Evolutionary conservation across 306 rosid species (phyloP), one percentile per base, ranked within the genome.

Genomic region (Oxytropis ochrocephala): DNA sequence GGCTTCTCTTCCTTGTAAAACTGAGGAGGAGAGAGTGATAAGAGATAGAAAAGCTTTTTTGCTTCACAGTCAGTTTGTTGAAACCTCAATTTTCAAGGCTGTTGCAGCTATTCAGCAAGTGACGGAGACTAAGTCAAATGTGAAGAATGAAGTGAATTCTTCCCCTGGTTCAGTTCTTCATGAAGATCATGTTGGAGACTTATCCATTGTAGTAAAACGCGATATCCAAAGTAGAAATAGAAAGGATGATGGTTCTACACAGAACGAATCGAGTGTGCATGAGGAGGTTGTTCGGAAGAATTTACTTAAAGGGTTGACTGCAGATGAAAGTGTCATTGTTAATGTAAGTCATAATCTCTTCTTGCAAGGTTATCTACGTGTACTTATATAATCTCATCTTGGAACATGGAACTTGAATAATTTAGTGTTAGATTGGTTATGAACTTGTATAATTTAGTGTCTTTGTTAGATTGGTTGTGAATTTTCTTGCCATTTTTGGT

Each of bases 21-120:
- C 98, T 0, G 97, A 90, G 80, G 98, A 94, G 76, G 97, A 94
- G 89, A 88, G 98, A 54, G 86, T 82, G 14, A 68, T 85, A 47
- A 81, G 98, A 75, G 98, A 94, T 71, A 89, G 96, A 76, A 94
- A 94, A 83, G 96, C 97, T 8, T 94, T 94, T 84, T 64, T 94
- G 52, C 96, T 94, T 72, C 98, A 94, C 43, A 79, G 82, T 79
- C 85, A 68, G 78, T 94, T 94, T 70, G 85, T 94, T 69, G 98
- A 94, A 53, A 82, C 85, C 57, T 80, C 98, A 8, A 78, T 88
- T 69, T 82, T 84, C 59, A 87, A 81, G 84, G 96, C 97, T 60
- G 81, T 82, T 76, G 75, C 82, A 3, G 95, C 97, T 64, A 90
- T 94, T 69, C 81, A 78, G 24, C 69, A 48, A 56, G 54, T 84